These are phyloP conservation scores for Dendrocalamus latiflorus DNA, from an alignment of 202 grass and related monocot species.

Conservation along the genomic window DNA sequence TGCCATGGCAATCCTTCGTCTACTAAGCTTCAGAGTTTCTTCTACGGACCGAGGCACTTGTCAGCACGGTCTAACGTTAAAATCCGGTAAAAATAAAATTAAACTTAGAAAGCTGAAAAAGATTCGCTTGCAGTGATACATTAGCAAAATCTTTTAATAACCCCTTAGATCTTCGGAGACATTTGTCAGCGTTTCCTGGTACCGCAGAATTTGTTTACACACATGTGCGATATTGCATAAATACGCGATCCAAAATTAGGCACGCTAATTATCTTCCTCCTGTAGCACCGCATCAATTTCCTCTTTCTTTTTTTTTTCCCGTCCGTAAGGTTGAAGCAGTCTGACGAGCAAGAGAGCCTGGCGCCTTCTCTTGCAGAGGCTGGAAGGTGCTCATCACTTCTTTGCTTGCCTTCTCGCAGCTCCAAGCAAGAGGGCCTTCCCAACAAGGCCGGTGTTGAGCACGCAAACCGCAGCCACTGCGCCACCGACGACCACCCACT, in stretches of 20 bases:
- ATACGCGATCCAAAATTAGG: neutral
- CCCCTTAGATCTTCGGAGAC: constrained; percentile 18
- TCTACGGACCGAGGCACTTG: neutral
- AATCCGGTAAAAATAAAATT: neutral
- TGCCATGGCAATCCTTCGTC: too few species aligned
- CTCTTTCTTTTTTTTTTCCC: neutral
- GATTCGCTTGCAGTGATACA: neutral
- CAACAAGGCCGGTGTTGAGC: constrained; percentile 66
- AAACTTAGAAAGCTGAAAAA: neutral
- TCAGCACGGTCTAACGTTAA: neutral
- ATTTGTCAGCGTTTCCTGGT: constrained; percentile 7
- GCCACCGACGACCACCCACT: constrained; percentile 73
- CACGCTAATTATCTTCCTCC: constrained; percentile 7
- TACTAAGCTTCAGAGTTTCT: too few species aligned
- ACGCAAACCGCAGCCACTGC: constrained; percentile 64
- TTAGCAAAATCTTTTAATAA: constrained; percentile 14
- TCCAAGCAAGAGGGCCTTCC: constrained; percentile 62
- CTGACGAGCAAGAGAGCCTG: neutral
- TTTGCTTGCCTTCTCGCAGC: constrained; percentile 64
- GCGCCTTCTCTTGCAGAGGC: constrained; percentile 1
- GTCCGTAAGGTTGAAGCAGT: neutral
- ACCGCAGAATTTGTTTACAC: constrained; percentile 23
- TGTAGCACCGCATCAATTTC: neutral
- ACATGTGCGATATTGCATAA: constrained; percentile 6
- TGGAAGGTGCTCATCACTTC: constrained; percentile 38